Evolutionary conservation across 805 yeast genomes (phyloP).

Genomic region (Torulaspora franciscae): DNA sequence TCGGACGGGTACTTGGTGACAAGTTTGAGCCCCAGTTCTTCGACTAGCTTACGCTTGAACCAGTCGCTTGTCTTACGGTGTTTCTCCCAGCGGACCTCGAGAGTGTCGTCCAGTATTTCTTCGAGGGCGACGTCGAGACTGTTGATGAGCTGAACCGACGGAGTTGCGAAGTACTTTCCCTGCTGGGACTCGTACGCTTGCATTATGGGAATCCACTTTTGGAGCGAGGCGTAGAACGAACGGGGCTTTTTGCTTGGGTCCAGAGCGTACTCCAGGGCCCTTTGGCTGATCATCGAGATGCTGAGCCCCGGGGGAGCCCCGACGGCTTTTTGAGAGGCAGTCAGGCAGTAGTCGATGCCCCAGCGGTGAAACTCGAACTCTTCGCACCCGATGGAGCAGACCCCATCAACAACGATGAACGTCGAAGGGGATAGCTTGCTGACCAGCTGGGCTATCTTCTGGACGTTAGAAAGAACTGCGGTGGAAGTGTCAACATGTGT

Average conservation of each 20-base stretch:
- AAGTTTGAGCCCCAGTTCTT: slow-evolving; percentile 58
- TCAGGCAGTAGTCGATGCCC: slow-evolving; percentile 82
- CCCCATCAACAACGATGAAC: slow-evolving; percentile 85
- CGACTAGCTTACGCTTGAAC: slow-evolving; percentile 55
- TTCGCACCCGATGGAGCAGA: slow-evolving; percentile 91
- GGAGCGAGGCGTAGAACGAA: slow-evolving; percentile 53
- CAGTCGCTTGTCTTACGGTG: slow-evolving; percentile 59
- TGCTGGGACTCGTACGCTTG: slow-evolving; percentile 74
- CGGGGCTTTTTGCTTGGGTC: slow-evolving; percentile 34
- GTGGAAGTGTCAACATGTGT: slow-evolving; percentile 97
- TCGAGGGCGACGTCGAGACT: slow-evolving; percentile 73
- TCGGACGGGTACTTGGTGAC: slow-evolving; percentile 48
- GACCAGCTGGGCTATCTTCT: slow-evolving; percentile 56
- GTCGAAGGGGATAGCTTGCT: slow-evolving; percentile 70
- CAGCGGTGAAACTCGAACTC: slow-evolving; percentile 77
- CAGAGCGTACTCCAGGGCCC: slow-evolving; percentile 64
- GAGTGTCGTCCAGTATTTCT: slow-evolving; percentile 54
- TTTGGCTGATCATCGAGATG: slow-evolving; percentile 64
- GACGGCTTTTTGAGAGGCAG: slow-evolving; percentile 93
- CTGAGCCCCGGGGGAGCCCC: slow-evolving; percentile 94
- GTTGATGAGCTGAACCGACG: slow-evolving; percentile 82
- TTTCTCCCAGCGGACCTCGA: slow-evolving; percentile 57
- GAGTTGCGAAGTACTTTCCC: slow-evolving; percentile 87
- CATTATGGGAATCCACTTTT: slow-evolving; percentile 87
- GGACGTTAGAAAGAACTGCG: slow-evolving; percentile 77